Base-by-base conservation (phyloP, 139 green algal species). In the Auxenochlorella pyrenoidosa region DNA sequence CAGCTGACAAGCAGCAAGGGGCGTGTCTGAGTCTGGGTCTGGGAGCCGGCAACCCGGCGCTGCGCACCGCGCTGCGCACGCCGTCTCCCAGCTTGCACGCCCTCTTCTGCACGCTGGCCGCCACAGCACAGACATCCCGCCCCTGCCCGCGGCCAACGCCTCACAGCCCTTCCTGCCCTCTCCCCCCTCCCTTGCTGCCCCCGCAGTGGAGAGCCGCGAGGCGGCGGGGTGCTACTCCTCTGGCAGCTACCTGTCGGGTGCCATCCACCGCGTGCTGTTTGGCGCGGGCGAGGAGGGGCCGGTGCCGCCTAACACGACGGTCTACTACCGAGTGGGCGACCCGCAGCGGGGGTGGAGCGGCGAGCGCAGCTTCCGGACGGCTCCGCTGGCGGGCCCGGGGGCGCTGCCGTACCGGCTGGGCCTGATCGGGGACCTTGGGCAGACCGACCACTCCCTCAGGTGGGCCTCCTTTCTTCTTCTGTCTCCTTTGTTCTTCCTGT, bases 361-460 rank as follows among this genome's bases (percentile, higher is more conserved):
- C 40, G 73, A 90, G 73, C 84, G 79, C 81, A 91, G 82, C 81
- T 96, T 94, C 90, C 88, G 38, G 43, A 90, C 86, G 5, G 68
- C 85, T 12, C 92, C 91, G 28, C 79, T 41, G 18, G 68, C 79
- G 24, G 84, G 84, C 18, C n/a, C 71, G 0, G 77, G 22, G 8
- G 80, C 86, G 75, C 82, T 94, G 44, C 91, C 90, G 15, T 94
- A 94, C 77, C 85, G 87, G 44, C 43, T 94, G 75, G 91, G 86
- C 76, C 51, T 96, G 78, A 83, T 96, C 32, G 94, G 94, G 0
- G 95, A 98, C 86, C 85, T 96, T 71, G 95, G 95, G 5, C 95
- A 98, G 81, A 98, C 94, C 0, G 90, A 94, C 40, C 91, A 97
- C 93, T 95, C 92, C 5, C 73, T 85, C 26, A 73, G 78, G 78